Percentiles rank a stretch among this genome's conserved stretches.
phyloP scores from a whole-genome alignment of 2,329 filamentous ascomycete genomes.

The Tolypocladium tundrense region DNA sequence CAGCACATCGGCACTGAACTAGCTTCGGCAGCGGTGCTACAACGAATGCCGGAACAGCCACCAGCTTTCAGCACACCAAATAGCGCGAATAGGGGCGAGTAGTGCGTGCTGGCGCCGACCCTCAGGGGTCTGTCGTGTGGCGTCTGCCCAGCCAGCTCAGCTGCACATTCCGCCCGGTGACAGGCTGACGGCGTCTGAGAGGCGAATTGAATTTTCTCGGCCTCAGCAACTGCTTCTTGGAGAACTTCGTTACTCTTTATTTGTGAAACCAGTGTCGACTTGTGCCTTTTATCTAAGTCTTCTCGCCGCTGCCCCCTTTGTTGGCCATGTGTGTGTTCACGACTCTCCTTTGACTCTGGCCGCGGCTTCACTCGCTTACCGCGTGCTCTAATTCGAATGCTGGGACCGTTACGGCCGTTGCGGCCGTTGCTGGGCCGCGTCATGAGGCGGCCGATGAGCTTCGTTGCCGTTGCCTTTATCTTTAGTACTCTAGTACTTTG shows the following conservation, averaged over 20 bases:
- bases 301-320: neutral
- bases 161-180: neutral
- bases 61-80: neutral
- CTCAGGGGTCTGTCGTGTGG: neutral
- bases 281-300: neutral
- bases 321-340: neutral
- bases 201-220: neutral
- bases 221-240: neutral
- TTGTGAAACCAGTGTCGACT: neutral
- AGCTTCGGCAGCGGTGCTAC: too few relatives aligned
- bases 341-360: neutral
- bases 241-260: neutral
- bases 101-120: neutral
- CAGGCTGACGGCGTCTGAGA: neutral
- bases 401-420: neutral
- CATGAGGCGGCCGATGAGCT: neutral
- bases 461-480: slow-evolving; percentile 2
- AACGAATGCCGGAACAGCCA: neutral
- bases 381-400: neutral
- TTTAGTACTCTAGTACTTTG: slow-evolving; percentile 5
- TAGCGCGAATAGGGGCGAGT: neutral
- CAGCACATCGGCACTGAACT: too few relatives aligned
- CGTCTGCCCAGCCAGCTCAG: neutral
- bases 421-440: neutral
- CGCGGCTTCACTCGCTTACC: neutral